phyloP scores from a whole-genome alignment of 2,329 filamentous ascomycete genomes.

The Colletotrichum orbiculare region DNA sequence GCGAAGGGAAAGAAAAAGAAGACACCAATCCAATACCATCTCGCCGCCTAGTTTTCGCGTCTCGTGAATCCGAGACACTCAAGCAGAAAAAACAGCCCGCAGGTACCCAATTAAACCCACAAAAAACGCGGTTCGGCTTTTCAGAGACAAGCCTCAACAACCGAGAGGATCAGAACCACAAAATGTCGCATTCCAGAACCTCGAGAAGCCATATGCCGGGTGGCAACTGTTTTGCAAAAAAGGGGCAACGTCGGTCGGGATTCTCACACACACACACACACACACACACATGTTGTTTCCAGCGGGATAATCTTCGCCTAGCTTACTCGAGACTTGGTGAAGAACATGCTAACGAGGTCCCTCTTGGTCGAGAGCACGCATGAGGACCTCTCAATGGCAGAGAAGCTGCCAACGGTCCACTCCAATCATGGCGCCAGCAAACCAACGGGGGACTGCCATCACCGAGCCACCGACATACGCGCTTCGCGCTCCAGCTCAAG shows the following conservation, averaged over 20 bases:
- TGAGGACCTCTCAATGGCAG: too few relatives aligned
- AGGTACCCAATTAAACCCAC: too few relatives aligned
- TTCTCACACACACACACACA: not conserved
- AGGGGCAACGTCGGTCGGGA: constrained; percentile 1
- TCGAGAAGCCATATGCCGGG: constrained; percentile 18
- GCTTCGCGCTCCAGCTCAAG: constrained; percentile 9
- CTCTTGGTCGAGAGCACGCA: too few relatives aligned
- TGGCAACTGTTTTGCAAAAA: constrained; percentile 4
- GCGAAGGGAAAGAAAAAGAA: not conserved
- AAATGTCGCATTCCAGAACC: constrained; percentile 16
- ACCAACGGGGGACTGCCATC: constrained; percentile 3
- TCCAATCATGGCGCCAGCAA: not conserved
- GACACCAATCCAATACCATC: not conserved
- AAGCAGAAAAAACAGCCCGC: not conserved
- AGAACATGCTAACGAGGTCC: too few relatives aligned
- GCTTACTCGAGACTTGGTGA: too few relatives aligned
- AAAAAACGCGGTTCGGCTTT: constrained; percentile 22
- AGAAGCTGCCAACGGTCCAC: too few relatives aligned
- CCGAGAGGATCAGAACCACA: constrained; percentile 16
- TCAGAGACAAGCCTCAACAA: constrained; percentile 27
- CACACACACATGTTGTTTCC: too few relatives aligned
- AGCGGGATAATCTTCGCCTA: too few relatives aligned
- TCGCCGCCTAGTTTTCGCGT: not conserved
- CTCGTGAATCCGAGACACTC: constrained; percentile 1
- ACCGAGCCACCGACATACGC: constrained; percentile 6